These are phyloP conservation scores for Stramenopiles sp. DNA, from an alignment of 352 stramenopile species.

Conservation along the genomic window DNA sequence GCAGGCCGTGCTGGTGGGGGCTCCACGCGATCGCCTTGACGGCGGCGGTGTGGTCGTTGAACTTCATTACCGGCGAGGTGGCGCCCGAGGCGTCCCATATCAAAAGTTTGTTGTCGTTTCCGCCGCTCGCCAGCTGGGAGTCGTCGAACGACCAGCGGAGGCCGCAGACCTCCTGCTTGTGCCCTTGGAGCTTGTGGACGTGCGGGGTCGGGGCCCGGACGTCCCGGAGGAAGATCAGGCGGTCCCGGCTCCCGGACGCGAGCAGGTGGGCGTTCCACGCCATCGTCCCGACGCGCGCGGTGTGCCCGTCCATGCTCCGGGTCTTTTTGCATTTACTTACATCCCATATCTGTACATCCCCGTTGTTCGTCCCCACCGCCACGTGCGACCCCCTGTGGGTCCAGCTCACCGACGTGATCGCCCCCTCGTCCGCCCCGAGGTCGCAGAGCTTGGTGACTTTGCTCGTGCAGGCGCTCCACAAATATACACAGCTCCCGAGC, in stretches of 20 bases:
- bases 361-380: conserved; percentile 73
- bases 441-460: conserved; percentile 79
- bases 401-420: conserved; percentile 78
- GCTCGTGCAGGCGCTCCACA: conserved; percentile 75
- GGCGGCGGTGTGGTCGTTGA: conserved; percentile 81
- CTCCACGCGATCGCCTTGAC: conserved; percentile 95
- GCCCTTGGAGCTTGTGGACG: conserved; percentile 23
- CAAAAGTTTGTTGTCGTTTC: conserved; percentile 95
- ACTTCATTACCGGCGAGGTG: conserved; percentile 49
- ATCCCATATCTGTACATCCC: conserved; percentile 86
- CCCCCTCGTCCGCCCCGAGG: conserved; percentile 39
- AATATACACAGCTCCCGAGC: conserved; percentile 72
- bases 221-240: conserved; percentile 74
- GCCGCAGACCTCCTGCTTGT: conserved; percentile 74
- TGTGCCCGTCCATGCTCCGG: conserved; percentile 66
- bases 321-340: conserved; percentile 56
- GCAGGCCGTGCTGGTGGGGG: conserved; percentile 78
- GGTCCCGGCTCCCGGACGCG: conserved; percentile 77
- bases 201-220: conserved; percentile 38
- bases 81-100: conserved; percentile 63
- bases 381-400: conserved; percentile 68
- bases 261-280: conserved; percentile 68
- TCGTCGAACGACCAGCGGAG: conserved; percentile 87
- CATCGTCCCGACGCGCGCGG: conserved; percentile 69
- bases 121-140: conserved; percentile 64